Evolutionary conservation across 495 filamentous ascomycete species (phyloP), one percentile per base, ranked within the genome.

Genomic region (Acidiella bohemica): DNA sequence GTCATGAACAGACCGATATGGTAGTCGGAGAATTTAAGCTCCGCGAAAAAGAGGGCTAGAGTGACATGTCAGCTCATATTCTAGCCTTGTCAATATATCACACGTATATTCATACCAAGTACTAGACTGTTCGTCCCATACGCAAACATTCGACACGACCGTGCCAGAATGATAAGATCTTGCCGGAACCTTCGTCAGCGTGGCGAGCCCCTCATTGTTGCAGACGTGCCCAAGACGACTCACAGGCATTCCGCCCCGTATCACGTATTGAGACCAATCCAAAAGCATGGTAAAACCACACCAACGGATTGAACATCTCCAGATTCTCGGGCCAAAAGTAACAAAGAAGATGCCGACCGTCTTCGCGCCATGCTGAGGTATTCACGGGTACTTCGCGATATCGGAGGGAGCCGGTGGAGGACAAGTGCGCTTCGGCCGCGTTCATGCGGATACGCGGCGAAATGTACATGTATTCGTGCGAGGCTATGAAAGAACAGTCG

Each of bases 1-100:
- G 81, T 86, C 83, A 93, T 93, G 57, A 93, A 90, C 17, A 86
- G 65, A 12, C 85, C 85, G 30, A 81, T 86, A n/a, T 65, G 65
- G n/a, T 73, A 66, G 50, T 83, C 75, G 0, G 80, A 68, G 46
- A 78, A 72, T 9, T 64, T 66, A 16, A 90, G 59, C 4, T 72
- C 70, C 0, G 71, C 71, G 32, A 92, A 68, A 53, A 81, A 77
- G 3, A 72, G 70, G 7, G 75, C 84, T 20, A 19, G 21, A n/a
- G 11, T 19, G 22, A n/a, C n/a, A n/a, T n/a, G n/a, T n/a, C n/a
- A n/a, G n/a, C n/a, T n/a, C n/a, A n/a, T n/a, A n/a, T n/a, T n/a
- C n/a, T n/a, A n/a, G n/a, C n/a, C n/a, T 33, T 26, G 32, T 41
- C 28, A 28, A 17, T n/a, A 11, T 37, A 16, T 19, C 7, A 10